These are phyloP conservation scores for Knufia petricola DNA, from an alignment of 2,329 filamentous ascomycete species.

Conservation along the genomic window DNA sequence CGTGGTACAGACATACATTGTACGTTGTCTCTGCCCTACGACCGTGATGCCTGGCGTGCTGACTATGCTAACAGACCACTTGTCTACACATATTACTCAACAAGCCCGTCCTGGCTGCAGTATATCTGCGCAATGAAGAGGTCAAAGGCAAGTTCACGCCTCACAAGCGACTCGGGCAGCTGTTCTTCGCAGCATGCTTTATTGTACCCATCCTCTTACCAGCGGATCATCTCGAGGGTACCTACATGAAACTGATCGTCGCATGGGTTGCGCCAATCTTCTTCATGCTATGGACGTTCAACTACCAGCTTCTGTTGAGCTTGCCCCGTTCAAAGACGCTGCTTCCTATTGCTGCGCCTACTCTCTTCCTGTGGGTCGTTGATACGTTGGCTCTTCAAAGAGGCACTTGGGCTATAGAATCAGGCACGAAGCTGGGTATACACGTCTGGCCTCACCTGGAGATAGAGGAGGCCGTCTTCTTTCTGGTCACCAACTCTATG, in stretches of 20 bases:
- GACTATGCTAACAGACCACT: slow-evolving; percentile 37
- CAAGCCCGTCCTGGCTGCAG: slow-evolving; percentile 51
- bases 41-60: not conserved
- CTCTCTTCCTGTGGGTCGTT: slow-evolving; percentile 61
- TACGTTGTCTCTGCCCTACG: slow-evolving; percentile 11
- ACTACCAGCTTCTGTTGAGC: slow-evolving; percentile 53
- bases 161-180: slow-evolving; percentile 42
- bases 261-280: slow-evolving; percentile 59
- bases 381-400: slow-evolving; percentile 58
- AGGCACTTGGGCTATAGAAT: slow-evolving; percentile 63
- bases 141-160: slow-evolving; percentile 28
- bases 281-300: slow-evolving; percentile 53
- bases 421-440: slow-evolving; percentile 55
- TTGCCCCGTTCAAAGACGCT: slow-evolving; percentile 50
- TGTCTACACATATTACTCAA: slow-evolving; percentile 58
- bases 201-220: slow-evolving; percentile 31
- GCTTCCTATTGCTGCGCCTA: slow-evolving; percentile 53
- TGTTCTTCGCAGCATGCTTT: slow-evolving; percentile 31
- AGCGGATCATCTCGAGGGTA: slow-evolving; percentile 40
- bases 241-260: slow-evolving; percentile 61
- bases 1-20: slow-evolving; percentile 62
- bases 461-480: slow-evolving; percentile 66
- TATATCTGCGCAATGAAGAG: slow-evolving; percentile 39
- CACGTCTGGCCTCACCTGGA: slow-evolving; percentile 58
- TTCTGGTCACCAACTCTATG: slow-evolving; percentile 58